Evolutionary conservation across 2,329 filamentous ascomycete genomes (phyloP).

Genomic region (Clonostachys rosea): DNA sequence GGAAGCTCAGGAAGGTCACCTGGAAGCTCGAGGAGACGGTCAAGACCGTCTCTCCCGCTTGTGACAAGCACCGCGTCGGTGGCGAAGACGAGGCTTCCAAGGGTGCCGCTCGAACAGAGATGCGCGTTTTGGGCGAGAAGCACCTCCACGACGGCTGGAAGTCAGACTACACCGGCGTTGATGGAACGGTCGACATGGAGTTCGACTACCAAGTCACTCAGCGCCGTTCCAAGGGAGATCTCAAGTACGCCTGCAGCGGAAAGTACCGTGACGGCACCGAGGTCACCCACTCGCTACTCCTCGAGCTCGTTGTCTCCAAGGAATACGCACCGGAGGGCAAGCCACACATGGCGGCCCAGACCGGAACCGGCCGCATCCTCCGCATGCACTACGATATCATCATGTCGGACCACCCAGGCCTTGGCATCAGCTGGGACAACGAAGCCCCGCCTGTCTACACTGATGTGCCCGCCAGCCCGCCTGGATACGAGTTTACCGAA

Average conservation of each 20-base stretch:
- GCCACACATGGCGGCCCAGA: conserved; percentile 68
- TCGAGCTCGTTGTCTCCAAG: conserved; percentile 92
- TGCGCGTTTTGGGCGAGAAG: conserved; percentile 72
- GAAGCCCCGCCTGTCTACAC: conserved; percentile 92
- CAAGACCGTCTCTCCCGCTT: conserved; percentile 74
- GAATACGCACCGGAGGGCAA: conserved; percentile 76
- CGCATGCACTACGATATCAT: conserved; percentile 85
- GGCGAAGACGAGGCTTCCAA: conserved; percentile 34
- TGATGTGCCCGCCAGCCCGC: conserved; percentile 84
- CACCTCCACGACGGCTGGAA: conserved; percentile 91
- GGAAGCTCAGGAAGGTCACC: conserved; percentile 85
- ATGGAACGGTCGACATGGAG: conserved; percentile 63
- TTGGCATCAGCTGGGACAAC: conserved; percentile 96
- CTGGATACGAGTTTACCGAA: conserved; percentile 50
- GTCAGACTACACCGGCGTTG: conserved; percentile 49
- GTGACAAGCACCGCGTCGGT: conserved; percentile 57
- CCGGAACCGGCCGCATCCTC: conserved; percentile 84
- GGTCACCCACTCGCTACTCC: conserved; percentile 78
- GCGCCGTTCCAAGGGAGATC: conserved; percentile 30
- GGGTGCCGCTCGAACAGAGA: conserved; percentile 69
- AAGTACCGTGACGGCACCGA: conserved; percentile 70
- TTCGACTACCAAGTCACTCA: conserved; percentile 54
- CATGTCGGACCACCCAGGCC: conserved; percentile 77
- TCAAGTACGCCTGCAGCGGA: conserved; percentile 71
- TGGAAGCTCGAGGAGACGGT: conserved; percentile 92